phyloP scores from a whole-genome alignment of 306 rosid species.

The Trifolium dubium region DNA sequence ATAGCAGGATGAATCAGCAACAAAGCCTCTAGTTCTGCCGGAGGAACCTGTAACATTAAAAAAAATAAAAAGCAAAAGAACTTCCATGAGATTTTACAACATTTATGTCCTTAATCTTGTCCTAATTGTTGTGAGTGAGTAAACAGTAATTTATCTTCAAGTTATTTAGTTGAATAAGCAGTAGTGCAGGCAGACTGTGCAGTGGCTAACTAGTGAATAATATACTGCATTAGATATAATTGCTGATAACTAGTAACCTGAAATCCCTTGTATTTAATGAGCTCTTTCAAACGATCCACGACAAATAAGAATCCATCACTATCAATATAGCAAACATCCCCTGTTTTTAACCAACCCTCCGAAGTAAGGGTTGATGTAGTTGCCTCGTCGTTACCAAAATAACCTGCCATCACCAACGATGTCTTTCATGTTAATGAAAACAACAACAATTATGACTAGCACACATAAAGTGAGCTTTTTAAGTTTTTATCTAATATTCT shows the following conservation, averaged over 20 bases:
- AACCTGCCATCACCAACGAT: slow-evolving; percentile 54
- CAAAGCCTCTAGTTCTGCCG: slow-evolving; percentile 93
- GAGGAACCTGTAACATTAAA: slow-evolving; percentile 67
- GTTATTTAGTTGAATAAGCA: not conserved
- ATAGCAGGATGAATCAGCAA: slow-evolving; percentile 75
- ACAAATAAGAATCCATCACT: slow-evolving; percentile 83
- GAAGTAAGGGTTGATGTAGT: slow-evolving; percentile 73
- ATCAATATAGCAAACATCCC: slow-evolving; percentile 86
- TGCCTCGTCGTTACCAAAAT: slow-evolving; percentile 78
- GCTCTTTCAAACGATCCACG: slow-evolving; percentile 91
- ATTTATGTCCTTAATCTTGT: not conserved
- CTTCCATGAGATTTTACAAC: not conserved
- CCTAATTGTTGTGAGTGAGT: not conserved
- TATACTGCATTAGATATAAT: too few species aligned
- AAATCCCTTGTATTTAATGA: slow-evolving; percentile 90
- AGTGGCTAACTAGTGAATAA: too few species aligned
- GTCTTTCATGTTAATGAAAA: not conserved
- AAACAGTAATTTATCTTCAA: not conserved
- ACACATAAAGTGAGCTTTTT: not conserved
- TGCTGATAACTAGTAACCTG: too few species aligned
- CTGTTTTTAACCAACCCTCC: slow-evolving; percentile 91
- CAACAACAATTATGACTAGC: not conserved
- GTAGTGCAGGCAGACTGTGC: too few species aligned
- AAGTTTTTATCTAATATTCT: not conserved
- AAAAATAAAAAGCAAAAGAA: not conserved